Percentiles rank a stretch among this genome's conserved stretches.
Evolutionary conservation across 139 green algal species (phyloP).

Genomic region (Chlorella sp.): DNA sequence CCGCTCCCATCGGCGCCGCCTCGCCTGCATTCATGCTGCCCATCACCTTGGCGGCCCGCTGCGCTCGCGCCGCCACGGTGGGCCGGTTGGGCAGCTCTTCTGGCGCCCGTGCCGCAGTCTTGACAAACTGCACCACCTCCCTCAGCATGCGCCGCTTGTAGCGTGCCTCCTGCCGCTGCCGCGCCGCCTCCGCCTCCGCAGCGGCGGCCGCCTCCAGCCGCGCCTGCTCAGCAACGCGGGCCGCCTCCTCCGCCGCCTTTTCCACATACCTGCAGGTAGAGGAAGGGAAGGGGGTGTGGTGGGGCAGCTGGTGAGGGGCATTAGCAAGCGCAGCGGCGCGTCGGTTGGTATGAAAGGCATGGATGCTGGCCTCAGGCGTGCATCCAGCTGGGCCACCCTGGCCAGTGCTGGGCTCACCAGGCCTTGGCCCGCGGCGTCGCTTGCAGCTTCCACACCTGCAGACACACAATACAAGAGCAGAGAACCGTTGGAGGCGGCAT

Average conservation of each 20-base stretch:
- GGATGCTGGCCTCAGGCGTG: too few relatives aligned
- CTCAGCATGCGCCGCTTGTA: conserved; percentile 28
- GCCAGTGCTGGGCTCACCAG: conserved; percentile 5
- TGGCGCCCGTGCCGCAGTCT: conserved; percentile 4
- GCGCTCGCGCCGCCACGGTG: neutral
- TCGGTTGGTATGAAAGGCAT: too few relatives aligned
- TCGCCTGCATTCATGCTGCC: conserved; percentile 1
- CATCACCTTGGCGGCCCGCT: conserved; percentile 25
- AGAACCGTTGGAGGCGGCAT: too few relatives aligned
- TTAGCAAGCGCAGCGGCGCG: too few relatives aligned
- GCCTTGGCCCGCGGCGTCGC: conserved; percentile 3
- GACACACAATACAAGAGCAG: neutral
- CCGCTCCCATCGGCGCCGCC: too few relatives aligned
- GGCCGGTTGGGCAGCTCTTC: conserved; percentile 21
- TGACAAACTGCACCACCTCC: conserved; percentile 40
- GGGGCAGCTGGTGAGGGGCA: too few relatives aligned
- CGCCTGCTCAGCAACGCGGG: conserved; percentile 15
- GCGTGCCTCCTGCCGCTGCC: conserved; percentile 11
- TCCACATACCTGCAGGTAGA: neutral
- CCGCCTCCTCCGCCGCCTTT: neutral
- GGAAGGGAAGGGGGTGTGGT: neutral
- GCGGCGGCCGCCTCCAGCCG: neutral
- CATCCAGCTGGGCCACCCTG: too few relatives aligned
- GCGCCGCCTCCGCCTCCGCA: conserved; percentile 10
- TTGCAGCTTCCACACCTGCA: conserved; percentile 42